These are phyloP conservation scores for Rhizopus sp. DNA, from an alignment of 371 early-diverging fungal genomes.

Conservation along the genomic window DNA sequence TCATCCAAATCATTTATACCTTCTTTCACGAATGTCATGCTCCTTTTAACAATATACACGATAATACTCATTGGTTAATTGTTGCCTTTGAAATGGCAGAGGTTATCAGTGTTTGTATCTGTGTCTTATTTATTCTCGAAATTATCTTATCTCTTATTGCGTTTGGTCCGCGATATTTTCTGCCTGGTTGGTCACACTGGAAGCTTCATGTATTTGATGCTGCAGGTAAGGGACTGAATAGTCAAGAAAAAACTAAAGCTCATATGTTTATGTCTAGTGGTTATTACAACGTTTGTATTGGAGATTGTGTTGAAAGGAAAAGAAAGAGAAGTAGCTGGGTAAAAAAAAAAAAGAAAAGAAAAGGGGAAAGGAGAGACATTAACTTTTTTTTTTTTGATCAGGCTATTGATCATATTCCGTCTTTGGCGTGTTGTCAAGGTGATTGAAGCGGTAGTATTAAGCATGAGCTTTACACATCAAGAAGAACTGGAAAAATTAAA, in stretches of 20 bases:
- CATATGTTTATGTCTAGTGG: conserved; percentile 25
- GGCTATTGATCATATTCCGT: conserved; percentile 48
- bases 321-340: conserved; percentile 55
- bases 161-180: conserved; percentile 46
- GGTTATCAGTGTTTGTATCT: conserved; percentile 31
- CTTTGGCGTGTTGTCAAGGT: conserved; percentile 53
- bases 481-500: conserved; percentile 26
- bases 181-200: conserved; percentile 48
- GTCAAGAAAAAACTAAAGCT: neutral
- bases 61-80: conserved; percentile 9
- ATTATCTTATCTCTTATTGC: conserved; percentile 33
- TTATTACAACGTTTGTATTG: conserved; percentile 40
- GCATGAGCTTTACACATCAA: conserved; percentile 34
- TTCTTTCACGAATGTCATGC: conserved; percentile 36
- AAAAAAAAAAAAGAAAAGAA: conserved; percentile 11
- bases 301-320: conserved; percentile 49
- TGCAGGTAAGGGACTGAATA: conserved; percentile 25
- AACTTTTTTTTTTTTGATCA: conserved; percentile 10
- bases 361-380: conserved; percentile 4
- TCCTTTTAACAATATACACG: conserved; percentile 4
- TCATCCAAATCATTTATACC: conserved; percentile 34
- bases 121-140: conserved; percentile 44
- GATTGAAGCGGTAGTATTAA: conserved; percentile 43
- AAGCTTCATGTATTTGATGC: conserved; percentile 49
- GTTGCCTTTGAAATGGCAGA: conserved; percentile 38